Evolutionary conservation across 2,329 filamentous ascomycete species (phyloP).

Genomic region (Sporothrix curviconia): DNA sequence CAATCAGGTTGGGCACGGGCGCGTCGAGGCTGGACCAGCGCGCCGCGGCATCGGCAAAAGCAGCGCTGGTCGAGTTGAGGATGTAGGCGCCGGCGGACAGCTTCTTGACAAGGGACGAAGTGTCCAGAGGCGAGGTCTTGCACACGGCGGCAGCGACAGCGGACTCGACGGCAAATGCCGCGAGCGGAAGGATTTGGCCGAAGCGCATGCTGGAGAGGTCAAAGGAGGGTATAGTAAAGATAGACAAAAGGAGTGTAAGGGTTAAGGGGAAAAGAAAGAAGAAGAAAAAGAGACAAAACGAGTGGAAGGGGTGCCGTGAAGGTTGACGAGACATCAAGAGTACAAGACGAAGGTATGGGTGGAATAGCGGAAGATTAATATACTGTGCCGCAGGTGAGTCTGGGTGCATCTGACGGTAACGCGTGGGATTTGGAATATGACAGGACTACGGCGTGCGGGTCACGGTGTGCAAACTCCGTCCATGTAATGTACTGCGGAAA

Average conservation of each 20-base stretch:
- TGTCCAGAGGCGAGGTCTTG: not conserved
- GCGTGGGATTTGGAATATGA: not conserved
- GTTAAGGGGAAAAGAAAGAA: no score
- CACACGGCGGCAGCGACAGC: not conserved
- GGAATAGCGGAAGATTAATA: not conserved
- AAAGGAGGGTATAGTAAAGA: not conserved
- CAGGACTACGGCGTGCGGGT: not conserved
- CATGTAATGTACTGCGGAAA: no score
- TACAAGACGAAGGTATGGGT: not conserved
- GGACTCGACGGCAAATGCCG: not conserved
- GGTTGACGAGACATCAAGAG: not conserved
- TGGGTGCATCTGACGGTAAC: no score
- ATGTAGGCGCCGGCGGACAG: conserved; percentile 36
- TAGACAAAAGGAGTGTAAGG: no score
- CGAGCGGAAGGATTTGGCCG: not conserved
- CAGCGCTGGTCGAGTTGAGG: conserved; percentile 35
- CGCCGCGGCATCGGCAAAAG: conserved; percentile 32
- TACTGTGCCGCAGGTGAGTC: no score
- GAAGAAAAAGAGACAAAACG: not conserved
- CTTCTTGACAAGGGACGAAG: conserved; percentile 22
- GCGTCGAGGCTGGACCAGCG: conserved; percentile 41
- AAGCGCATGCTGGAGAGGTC: not conserved
- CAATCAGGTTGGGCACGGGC: conserved; percentile 39
- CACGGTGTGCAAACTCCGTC: no score
- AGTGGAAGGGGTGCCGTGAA: not conserved